Percentiles rank a stretch among this genome's conserved stretches.
Conservation (phyloP, 192 early-diverging fungal species). For the Irineochytrium annulatum region DNA sequence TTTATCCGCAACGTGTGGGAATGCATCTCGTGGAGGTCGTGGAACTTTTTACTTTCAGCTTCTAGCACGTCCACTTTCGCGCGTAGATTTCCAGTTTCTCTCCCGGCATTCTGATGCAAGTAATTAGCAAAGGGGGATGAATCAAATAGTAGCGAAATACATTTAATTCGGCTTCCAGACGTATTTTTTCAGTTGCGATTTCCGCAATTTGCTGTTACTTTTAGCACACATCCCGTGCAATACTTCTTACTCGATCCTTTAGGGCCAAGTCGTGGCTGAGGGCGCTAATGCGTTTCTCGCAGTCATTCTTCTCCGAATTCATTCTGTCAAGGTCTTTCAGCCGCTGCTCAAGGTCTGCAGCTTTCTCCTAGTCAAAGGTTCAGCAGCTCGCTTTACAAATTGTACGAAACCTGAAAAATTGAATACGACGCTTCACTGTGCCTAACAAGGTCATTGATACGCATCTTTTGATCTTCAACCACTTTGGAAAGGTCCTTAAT, state of each 20-base stretch:
- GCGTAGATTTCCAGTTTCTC: not conserved
- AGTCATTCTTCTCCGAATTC: not conserved
- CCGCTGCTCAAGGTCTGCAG: not conserved
- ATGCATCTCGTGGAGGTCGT: not conserved
- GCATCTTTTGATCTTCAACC: not conserved
- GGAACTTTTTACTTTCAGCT: not conserved
- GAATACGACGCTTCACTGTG: not conserved
- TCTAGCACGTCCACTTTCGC: not conserved
- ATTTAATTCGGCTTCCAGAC: too few relatives aligned
- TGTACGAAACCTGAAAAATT: not conserved
- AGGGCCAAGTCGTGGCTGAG: not conserved
- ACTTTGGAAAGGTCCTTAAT: not conserved
- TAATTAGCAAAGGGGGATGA: not conserved
- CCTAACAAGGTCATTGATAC: not conserved
- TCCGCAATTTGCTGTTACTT: too few relatives aligned
- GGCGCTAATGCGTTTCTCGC: not conserved
- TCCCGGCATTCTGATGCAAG: not conserved
- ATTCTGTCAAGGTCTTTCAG: not conserved
- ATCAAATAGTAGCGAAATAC: too few relatives aligned
- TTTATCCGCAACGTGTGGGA: constrained; percentile 43
- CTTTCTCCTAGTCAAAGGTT: not conserved
- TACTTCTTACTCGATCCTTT: not conserved
- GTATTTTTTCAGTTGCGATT: too few relatives aligned
- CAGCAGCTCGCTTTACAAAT: not conserved
- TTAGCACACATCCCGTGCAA: too few relatives aligned